Evolutionary conservation across 2,329 filamentous ascomycete genomes (phyloP), one percentile per base, ranked within the genome.

Genomic region (Lachnellula subtilissima): DNA sequence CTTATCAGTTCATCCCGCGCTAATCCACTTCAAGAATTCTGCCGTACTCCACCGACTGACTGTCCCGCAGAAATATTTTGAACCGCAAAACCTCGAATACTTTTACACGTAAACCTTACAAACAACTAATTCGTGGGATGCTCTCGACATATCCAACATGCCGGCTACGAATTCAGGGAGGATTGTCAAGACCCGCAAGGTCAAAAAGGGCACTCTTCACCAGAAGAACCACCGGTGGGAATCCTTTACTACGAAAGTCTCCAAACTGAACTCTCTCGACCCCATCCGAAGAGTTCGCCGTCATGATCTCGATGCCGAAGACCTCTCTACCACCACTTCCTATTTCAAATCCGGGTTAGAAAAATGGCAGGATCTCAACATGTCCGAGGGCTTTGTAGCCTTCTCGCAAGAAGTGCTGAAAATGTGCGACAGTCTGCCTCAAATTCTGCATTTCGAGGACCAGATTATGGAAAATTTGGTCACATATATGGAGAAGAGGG

Each of bases 321-420:
- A 92, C 72, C 78, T 87, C 67, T 83, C 86, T 58, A 80, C 86
- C 22, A 83, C 85, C 28, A 88, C 88, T n/a, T 97, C 93, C 19
- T 94, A 96, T 73, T 91, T 99, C 65, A 84, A 86, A 65, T 85
- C 85, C 47, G 86, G 90, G 1, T 77, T 97, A 61, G 85, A 91
- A 61, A 89, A 89, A 81, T 99, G 94, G 94, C 77, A 82, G 53
- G 94, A 97, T 66, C 82, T 96, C 72, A 97, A 97, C 73, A 78
- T 97, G 60, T 91, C 93, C 15, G 86, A 88, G 61, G 82, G 79
- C 37, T 99, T 96, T 69, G 83, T 84, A 49, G 76, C 79, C 43
- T 97, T 99, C 74, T 82, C 85, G 64, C 83, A 86, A 61, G 83
- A 89, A 70, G 85, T 90, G 48, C 78, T 82, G 64, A 86, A 89